Evolutionary conservation across 352 stramenopile species (phyloP).

Genomic region (Phytophthora constricta): DNA sequence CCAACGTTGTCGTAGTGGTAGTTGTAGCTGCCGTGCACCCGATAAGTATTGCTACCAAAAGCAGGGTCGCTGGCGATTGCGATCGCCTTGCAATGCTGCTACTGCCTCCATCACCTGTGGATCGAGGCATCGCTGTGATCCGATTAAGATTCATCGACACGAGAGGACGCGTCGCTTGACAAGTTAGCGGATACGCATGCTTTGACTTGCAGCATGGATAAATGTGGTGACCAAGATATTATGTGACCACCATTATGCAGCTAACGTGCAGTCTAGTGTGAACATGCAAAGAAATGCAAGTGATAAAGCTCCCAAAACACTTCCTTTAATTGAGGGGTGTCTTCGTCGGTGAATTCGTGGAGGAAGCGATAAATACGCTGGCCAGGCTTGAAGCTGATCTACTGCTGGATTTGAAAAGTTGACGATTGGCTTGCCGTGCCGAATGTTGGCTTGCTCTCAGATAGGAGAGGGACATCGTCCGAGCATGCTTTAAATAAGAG

Average conservation of each 20-base stretch:
- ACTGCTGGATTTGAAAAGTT: slow-evolving; percentile 4
- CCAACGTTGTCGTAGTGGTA: slow-evolving; percentile 26
- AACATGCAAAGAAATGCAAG: not conserved
- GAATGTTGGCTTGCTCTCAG: slow-evolving; percentile 17
- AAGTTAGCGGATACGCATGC: too few relatives aligned
- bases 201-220: too few relatives aligned
- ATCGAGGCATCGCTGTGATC: slow-evolving; percentile 15
- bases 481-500: slow-evolving; percentile 20
- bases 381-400: not conserved
- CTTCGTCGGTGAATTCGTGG: too few relatives aligned
- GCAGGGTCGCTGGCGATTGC: not conserved
- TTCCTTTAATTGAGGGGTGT: too few relatives aligned
- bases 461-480: slow-evolving; percentile 31
- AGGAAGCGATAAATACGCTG: slow-evolving; percentile 6
- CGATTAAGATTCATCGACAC: slow-evolving; percentile 11
- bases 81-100: slow-evolving; percentile 2
- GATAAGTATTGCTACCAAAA: not conserved
- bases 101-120: not conserved
- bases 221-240: too few relatives aligned
- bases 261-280: not conserved
- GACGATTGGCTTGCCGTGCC: slow-evolving; percentile 13
- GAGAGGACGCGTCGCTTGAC: slow-evolving; percentile 26
- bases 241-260: too few relatives aligned
- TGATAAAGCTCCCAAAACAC: too few relatives aligned
- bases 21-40: not conserved